These are phyloP conservation scores for Tricholoma sp. DNA, from an alignment of 768 basidiomycete species.

Conservation along the genomic window DNA sequence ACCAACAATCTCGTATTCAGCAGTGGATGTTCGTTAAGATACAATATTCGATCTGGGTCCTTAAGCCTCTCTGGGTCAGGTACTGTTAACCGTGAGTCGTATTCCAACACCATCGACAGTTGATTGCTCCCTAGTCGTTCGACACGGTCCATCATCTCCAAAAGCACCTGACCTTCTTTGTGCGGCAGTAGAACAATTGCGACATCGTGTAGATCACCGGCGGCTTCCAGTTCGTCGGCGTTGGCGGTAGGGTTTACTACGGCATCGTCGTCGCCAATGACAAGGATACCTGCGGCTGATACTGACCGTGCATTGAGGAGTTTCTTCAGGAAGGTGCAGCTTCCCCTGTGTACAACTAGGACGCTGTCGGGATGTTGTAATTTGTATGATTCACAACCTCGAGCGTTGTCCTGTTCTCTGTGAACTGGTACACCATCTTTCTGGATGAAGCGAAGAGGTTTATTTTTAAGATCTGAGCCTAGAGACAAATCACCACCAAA, in stretches of 20 bases:
- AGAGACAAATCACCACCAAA: constrained; percentile 64
- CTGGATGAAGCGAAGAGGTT: constrained; percentile 40
- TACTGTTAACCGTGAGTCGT: constrained; percentile 25
- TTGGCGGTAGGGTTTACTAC: constrained; percentile 65
- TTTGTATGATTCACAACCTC: constrained; percentile 58
- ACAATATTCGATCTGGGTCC: constrained; percentile 49
- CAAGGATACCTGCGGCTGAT: constrained; percentile 73
- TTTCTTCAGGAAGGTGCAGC: constrained; percentile 88
- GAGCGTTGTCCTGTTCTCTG: constrained; percentile 44
- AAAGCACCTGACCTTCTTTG: constrained; percentile 46
- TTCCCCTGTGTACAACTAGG: constrained; percentile 68
- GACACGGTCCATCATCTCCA: constrained; percentile 49
- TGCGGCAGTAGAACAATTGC: constrained; percentile 55
- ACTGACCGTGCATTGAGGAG: constrained; percentile 60
- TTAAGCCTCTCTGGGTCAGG: constrained; percentile 21
- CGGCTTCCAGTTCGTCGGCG: constrained; percentile 46
- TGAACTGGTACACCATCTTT: constrained; percentile 51
- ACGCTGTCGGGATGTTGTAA: constrained; percentile 43
- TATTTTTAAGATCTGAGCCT: constrained; percentile 15
- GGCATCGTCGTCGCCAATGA: constrained; percentile 59
- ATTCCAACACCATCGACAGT: constrained; percentile 48
- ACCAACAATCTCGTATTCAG: constrained; percentile 69
- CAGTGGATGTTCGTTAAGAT: constrained; percentile 72
- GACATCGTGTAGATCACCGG: constrained; percentile 53
- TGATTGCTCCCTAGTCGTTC: constrained; percentile 42